phyloP scores from a whole-genome alignment of 768 basidiomycete genomes.

The Tricholoma terreum region DNA sequence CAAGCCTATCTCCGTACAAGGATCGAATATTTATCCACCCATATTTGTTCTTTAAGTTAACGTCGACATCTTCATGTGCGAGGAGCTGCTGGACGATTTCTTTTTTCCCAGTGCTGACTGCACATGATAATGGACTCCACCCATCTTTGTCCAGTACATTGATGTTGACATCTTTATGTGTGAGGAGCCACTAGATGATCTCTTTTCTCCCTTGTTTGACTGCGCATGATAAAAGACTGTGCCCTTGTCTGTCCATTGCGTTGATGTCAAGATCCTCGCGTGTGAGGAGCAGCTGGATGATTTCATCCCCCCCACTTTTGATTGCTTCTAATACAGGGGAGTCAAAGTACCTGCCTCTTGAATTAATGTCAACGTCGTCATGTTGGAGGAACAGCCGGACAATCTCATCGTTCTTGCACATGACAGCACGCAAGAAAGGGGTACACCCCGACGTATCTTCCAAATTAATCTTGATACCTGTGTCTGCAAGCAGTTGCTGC shows the following conservation, averaged over 20 bases:
- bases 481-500: not conserved
- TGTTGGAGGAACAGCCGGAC: not conserved
- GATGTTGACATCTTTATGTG: not conserved
- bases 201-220: not conserved
- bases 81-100: not conserved
- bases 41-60: too few species aligned
- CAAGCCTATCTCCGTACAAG: too few species aligned
- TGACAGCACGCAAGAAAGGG: not conserved
- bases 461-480: not conserved
- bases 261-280: not conserved
- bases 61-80: not conserved
- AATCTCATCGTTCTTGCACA: not conserved
- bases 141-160: not conserved
- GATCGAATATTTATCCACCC: too few species aligned
- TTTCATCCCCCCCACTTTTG: not conserved
- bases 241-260: not conserved
- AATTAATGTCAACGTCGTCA: not conserved
- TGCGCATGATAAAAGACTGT: not conserved
- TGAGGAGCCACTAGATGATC: not conserved
- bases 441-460: not conserved
- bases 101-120: not conserved
- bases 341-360: not conserved
- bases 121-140: not conserved
- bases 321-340: not conserved
- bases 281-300: not conserved